Evolutionary conservation across 2,329 filamentous ascomycete genomes (phyloP).

Genomic region (Diaporthe longicolla): DNA sequence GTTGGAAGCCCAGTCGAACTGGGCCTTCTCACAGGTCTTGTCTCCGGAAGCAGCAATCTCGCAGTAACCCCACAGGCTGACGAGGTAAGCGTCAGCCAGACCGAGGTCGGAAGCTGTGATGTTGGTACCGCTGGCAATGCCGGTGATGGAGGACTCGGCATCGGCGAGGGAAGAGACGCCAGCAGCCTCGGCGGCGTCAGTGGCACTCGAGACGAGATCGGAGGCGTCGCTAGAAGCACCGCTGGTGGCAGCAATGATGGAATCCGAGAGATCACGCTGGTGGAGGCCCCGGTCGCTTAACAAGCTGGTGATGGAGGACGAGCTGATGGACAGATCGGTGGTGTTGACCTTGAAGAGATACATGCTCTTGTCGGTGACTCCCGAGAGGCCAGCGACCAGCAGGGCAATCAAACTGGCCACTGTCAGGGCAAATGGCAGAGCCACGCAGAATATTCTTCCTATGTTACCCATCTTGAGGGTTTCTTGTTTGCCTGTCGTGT

Average conservation of each 20-base stretch:
- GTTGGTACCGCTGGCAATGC: slow-evolving; percentile 52
- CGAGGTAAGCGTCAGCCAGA: slow-evolving; percentile 82
- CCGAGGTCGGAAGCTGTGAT: slow-evolving; percentile 71
- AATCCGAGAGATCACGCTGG: slow-evolving; percentile 42
- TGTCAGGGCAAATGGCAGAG: slow-evolving; percentile 86
- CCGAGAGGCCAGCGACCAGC: slow-evolving; percentile 69
- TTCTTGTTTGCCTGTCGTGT: neutral
- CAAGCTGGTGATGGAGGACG: slow-evolving; percentile 54
- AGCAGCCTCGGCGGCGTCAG: slow-evolving; percentile 31
- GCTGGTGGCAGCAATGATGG: slow-evolving; percentile 48
- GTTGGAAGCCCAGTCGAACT: slow-evolving; percentile 83
- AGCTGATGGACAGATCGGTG: slow-evolving; percentile 69
- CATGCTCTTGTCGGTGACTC: slow-evolving; percentile 68
- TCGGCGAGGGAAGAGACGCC: slow-evolving; percentile 15
- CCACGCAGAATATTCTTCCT: slow-evolving; percentile 88
- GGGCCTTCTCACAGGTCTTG: slow-evolving; percentile 77
- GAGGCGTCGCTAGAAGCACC: slow-evolving; percentile 16
- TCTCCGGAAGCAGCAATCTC: slow-evolving; percentile 68
- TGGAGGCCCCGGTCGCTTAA: slow-evolving; percentile 45
- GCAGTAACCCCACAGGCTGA: slow-evolving; percentile 93
- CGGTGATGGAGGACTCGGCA: slow-evolving; percentile 10
- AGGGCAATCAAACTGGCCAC: slow-evolving; percentile 81
- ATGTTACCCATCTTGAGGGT: slow-evolving; percentile 64
- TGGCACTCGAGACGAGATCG: slow-evolving; percentile 28
- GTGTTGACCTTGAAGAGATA: slow-evolving; percentile 75